Evolutionary conservation across 352 stramenopile species (phyloP), one percentile per base, ranked within the genome.

Genomic region (Globisporangium paroecandrum): DNA sequence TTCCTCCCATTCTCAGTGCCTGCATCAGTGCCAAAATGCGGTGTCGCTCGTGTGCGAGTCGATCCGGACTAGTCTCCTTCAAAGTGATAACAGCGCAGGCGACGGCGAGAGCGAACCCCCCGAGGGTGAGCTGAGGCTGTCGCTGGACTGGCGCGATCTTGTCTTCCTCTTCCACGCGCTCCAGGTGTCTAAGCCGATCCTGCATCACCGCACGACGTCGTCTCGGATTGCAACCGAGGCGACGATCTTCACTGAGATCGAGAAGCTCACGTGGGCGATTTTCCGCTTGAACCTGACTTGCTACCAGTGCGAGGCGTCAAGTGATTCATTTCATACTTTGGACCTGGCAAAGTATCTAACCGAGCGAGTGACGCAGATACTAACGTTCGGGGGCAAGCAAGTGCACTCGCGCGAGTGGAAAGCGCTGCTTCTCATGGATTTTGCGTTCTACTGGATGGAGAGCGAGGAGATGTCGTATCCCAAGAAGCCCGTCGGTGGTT

Each of bases 321-420:
- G 43, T n/a, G 7, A 15, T 6, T 13, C 34, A 29, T 20, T 24
- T 0, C 4, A 27, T 18, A 57, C 34, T 12, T 36, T 27, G 32
- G 71, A 71, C 46, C 24, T 73, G 34, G 53, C 71, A 24, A 81
- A 72, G 51, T 64, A 77, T 54, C n/a, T 78, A 3, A 64, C 53
- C 3, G 78, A 83, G 46, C 67, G 69, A 64, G 75, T 83, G 29
- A 58, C 77, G 34, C 60, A 77, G 4, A 56, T 91, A 20, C 62
- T 93, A 5, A 79, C 76, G 69, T 90, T 93, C 25, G 80, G 83
- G n/a, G 82, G 86, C 24, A 87, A 77, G 24, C 82, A 90, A 34
- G 76, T 84, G 22, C 79, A 93, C 61, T 70, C 78, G n/a, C 79
- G 78, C 0, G 75, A 90, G 65, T 95, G 85, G 85, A 95, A 95